A percentile compares a stretch with the other conserved stretches of the same genome.
Conservation (phyloP, 345 rosid genomes). For the Gossypioides kirkii region DNA sequence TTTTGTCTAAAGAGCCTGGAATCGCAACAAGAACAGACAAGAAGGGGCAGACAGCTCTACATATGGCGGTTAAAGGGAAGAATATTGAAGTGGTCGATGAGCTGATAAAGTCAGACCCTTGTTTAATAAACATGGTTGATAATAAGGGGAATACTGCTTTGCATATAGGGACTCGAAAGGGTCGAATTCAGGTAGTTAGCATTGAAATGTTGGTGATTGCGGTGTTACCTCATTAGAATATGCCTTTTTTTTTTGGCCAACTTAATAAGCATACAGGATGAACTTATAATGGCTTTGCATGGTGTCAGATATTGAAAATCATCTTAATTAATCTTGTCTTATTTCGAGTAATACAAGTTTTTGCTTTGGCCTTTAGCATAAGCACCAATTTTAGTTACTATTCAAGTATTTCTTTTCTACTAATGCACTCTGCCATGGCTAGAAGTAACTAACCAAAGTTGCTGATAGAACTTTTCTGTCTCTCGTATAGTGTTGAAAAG, state of each 20-base stretch:
- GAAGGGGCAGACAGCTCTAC: constrained; percentile 87
- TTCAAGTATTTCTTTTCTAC: too few species aligned
- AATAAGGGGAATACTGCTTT: constrained; percentile 74
- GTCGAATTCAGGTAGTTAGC: constrained; percentile 53
- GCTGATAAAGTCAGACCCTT: constrained; percentile 42
- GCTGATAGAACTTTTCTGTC: background rate
- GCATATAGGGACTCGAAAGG: constrained; percentile 73
- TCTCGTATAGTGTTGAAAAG: background rate
- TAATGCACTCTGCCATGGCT: too few species aligned
- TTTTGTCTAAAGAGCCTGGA: constrained; percentile 53
- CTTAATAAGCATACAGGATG: background rate
- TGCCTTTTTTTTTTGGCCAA: background rate
- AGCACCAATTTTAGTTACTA: too few species aligned
- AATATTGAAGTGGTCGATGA: constrained; percentile 50
- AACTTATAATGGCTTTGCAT: constrained; percentile 1
- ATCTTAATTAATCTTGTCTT: background rate
- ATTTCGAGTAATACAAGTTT: background rate
- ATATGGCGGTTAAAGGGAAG: constrained; percentile 93
- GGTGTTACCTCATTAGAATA: background rate
- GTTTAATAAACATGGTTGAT: constrained; percentile 61
- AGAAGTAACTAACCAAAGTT: background rate
- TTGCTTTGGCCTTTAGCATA: too few species aligned
- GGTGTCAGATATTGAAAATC: constrained; percentile 1
- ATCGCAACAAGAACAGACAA: constrained; percentile 52
- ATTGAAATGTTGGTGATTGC: background rate